phyloP scores from a whole-genome alignment of 164 flowering plant genomes.

The Liriodendron chinense region DNA sequence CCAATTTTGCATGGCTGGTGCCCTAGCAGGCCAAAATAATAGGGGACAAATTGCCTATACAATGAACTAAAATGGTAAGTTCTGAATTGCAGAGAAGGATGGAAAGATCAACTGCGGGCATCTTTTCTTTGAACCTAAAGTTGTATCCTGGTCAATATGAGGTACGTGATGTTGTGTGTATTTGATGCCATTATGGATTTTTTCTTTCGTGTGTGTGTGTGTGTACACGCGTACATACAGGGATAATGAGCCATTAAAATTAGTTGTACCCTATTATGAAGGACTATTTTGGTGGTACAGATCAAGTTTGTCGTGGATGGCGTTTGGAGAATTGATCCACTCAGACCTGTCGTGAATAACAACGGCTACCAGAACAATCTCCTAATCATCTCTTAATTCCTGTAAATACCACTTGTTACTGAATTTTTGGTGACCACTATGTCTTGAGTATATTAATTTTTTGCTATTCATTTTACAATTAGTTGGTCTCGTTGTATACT shows the following conservation, averaged over 20 bases:
- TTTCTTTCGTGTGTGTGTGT: neutral
- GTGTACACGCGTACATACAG: neutral
- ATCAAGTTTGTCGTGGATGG: constrained; percentile 94
- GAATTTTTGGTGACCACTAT: neutral
- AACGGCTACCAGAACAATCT: constrained; percentile 71
- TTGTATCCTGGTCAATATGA: constrained; percentile 89
- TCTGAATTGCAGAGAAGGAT: constrained; percentile 67
- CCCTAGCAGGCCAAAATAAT: neutral
- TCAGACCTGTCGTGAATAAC: constrained; percentile 60
- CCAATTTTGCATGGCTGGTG: neutral
- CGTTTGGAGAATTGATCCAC: constrained; percentile 77
- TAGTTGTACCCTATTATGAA: neutral
- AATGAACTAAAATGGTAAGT: neutral
- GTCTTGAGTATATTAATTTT: neutral
- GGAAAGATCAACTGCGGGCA: constrained; percentile 64
- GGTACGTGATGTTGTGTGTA: constrained; percentile 35
- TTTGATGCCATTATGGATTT: neutral
- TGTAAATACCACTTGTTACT: neutral
- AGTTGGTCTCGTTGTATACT: too few species aligned
- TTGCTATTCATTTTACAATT: too few species aligned
- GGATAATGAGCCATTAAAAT: neutral
- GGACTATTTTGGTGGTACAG: constrained; percentile 33
- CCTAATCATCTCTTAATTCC: constrained; percentile 43
- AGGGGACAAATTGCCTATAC: too few species aligned
- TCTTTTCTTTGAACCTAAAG: constrained; percentile 60